phyloP scores from a whole-genome alignment of 345 rosid genomes.

The Punica granatum region DNA sequence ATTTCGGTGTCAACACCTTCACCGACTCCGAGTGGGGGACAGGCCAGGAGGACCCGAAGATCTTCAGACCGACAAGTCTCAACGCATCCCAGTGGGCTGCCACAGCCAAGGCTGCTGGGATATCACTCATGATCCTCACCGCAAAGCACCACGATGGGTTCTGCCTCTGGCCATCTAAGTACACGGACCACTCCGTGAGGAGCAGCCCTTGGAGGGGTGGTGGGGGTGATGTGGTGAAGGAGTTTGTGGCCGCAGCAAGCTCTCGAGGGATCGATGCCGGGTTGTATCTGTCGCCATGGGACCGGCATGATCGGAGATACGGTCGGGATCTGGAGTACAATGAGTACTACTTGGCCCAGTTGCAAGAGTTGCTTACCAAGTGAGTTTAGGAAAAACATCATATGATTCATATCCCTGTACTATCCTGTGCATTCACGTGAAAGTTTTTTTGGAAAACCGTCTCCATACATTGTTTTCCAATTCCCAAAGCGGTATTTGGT shows the following conservation, averaged over 20 bases:
- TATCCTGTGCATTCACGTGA: too few relatives aligned
- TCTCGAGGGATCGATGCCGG: conserved; percentile 47
- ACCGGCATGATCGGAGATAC: conserved; percentile 57
- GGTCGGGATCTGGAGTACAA: conserved; percentile 52
- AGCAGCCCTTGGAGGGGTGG: conserved; percentile 56
- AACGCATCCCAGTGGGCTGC: conserved; percentile 48
- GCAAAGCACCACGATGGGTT: conserved; percentile 85
- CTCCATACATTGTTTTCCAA: not conserved
- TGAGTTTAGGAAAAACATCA: not conserved
- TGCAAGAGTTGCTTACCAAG: conserved; percentile 57
- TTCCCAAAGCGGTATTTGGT: not conserved
- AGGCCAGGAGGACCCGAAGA: conserved; percentile 47
- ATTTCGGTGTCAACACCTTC: conserved; percentile 78
- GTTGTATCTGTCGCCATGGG: conserved; percentile 71
- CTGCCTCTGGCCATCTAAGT: conserved; percentile 66
- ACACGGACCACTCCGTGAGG: conserved; percentile 56
- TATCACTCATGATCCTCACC: conserved; percentile 50
- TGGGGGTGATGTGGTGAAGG: conserved; percentile 54
- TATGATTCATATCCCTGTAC: too few relatives aligned
- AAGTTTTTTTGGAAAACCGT: too few relatives aligned
- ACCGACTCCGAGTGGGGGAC: conserved; percentile 72
- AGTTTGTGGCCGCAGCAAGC: conserved; percentile 36
- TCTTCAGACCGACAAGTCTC: conserved; percentile 45
- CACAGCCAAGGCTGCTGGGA: conserved; percentile 44
- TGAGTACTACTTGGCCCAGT: conserved; percentile 60